Evolutionary conservation across 2,329 filamentous ascomycete genomes (phyloP), one percentile per base, ranked within the genome.

Genomic region (Penicillium rolfsii): DNA sequence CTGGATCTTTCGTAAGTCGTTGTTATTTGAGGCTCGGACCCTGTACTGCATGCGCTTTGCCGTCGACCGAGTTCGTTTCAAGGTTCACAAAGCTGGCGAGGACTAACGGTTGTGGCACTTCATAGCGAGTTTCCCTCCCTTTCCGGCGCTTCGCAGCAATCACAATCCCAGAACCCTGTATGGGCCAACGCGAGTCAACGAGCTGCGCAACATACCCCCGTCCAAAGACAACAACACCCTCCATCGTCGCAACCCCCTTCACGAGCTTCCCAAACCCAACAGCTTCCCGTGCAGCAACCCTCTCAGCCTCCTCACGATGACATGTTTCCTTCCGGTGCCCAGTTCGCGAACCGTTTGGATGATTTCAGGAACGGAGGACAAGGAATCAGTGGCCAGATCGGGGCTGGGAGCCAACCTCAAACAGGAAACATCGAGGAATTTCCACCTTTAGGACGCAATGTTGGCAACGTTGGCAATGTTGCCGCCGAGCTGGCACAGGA

Each of bases 71-170:
- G 30, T 60, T 52, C 22, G 9, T 24, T 16, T 16, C 49, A 22
- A 30, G 59, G 14, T 53, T 40, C 14, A 30, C 26, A 35, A 28
- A 30, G 38, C 33, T 57, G 50, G 57, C 46, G 35, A 38, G 19
- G 22, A 54, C 61, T 69, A 55, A 67, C 61, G n/a, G 52, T 45
- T 5, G 11, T 33, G 52, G 40, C 53, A 59, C 58, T 54, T 60
- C 59, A 49, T 59, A 88, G 86, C 70, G 86, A 88, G 71, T 88
- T 88, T 59, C 86, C 86, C 50, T 85, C 84, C 11, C 76, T 88
- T 67, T 86, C 85, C 48, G 83, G 84, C 59, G 80, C 82, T 19
- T 80, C 84, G 35, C 84, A 86, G 70, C 79, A 83, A 65, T 81
- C 84, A 58, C 83, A 81, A 58, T 71, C 77, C 43, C 76, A 83